Conservation (phyloP, 352 stramenopile genomes). For the Phytopythium montanum region DNA sequence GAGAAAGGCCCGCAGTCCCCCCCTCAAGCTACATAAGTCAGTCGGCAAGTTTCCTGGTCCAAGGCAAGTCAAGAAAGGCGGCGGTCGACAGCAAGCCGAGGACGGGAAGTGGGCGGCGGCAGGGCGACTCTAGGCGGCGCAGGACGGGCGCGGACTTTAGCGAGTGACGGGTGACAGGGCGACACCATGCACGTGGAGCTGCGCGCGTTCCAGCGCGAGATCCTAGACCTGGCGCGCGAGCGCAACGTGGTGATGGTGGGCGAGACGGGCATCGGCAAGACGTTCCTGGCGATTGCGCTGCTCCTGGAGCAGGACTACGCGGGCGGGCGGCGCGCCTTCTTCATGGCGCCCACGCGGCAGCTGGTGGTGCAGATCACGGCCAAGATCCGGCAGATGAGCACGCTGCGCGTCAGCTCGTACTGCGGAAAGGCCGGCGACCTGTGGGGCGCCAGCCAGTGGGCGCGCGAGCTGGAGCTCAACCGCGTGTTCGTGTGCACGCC, state of each 20-base stretch:
- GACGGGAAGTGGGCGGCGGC: not conserved
- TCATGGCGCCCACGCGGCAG: slow-evolving; percentile 80
- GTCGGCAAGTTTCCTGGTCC: slow-evolving; percentile 1
- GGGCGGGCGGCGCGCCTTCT: slow-evolving; percentile 60
- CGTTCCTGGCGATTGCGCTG: slow-evolving; percentile 75
- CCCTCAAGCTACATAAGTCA: not conserved
- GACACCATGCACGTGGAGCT: slow-evolving; percentile 33
- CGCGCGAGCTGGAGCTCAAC: slow-evolving; percentile 42
- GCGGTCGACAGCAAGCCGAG: not conserved
- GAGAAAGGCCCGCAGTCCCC: not conserved
- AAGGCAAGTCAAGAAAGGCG: not conserved
- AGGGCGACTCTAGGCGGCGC: not conserved
- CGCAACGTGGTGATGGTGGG: slow-evolving; percentile 84
- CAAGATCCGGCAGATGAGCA: slow-evolving; percentile 66
- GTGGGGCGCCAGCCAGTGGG: slow-evolving; percentile 66
- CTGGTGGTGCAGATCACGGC: slow-evolving; percentile 75
- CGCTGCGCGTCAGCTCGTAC: slow-evolving; percentile 50
- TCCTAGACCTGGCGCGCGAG: slow-evolving; percentile 63
- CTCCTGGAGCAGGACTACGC: slow-evolving; percentile 75
- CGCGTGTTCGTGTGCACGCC: slow-evolving; percentile 86
- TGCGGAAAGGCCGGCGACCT: slow-evolving; percentile 45
- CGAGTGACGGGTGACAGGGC: too few species aligned
- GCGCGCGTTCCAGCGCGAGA: slow-evolving; percentile 64
- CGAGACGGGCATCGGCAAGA: slow-evolving; percentile 84
- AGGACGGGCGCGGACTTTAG: too few species aligned